These are phyloP conservation scores for Phyllosticta citrichinensis DNA, from an alignment of 2,329 filamentous ascomycete genomes.

Conservation along the genomic window DNA sequence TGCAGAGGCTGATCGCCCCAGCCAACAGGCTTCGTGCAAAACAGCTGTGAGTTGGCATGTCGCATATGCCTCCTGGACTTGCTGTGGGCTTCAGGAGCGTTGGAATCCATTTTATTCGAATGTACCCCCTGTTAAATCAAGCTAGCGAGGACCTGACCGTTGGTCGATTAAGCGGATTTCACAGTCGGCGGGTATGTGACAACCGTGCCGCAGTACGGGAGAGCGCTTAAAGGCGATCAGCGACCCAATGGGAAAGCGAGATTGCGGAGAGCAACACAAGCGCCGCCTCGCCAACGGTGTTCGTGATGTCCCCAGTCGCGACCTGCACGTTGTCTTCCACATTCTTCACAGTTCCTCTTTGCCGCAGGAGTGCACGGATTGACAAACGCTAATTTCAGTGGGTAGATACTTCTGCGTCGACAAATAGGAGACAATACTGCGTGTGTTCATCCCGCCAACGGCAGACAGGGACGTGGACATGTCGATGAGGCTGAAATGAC, in stretches of 20 bases:
- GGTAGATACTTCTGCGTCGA: too few species aligned
- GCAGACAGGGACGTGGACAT: neutral
- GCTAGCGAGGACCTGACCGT: neutral
- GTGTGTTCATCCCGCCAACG: neutral
- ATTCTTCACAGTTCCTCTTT: neutral
- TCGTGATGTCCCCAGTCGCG: neutral
- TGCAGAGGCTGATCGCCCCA: neutral
- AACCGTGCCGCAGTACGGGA: conserved; percentile 2
- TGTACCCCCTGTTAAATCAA: neutral
- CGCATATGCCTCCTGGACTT: neutral
- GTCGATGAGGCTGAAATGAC: neutral
- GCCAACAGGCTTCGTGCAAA: neutral
- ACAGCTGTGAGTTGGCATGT: neutral
- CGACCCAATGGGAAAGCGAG: neutral
- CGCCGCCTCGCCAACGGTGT: neutral
- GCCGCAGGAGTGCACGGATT: neutral
- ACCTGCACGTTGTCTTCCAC: neutral
- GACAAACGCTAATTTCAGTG: neutral
- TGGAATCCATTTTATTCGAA: neutral
- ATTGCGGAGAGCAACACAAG: neutral
- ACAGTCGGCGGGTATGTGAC: neutral
- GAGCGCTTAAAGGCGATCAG: neutral
- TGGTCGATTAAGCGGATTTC: neutral
- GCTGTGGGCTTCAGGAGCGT: neutral
- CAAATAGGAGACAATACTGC: too few species aligned